Evolutionary conservation across 1,284 basidiomycete species (phyloP).

Genomic region (Ceratobasidium sp.): DNA sequence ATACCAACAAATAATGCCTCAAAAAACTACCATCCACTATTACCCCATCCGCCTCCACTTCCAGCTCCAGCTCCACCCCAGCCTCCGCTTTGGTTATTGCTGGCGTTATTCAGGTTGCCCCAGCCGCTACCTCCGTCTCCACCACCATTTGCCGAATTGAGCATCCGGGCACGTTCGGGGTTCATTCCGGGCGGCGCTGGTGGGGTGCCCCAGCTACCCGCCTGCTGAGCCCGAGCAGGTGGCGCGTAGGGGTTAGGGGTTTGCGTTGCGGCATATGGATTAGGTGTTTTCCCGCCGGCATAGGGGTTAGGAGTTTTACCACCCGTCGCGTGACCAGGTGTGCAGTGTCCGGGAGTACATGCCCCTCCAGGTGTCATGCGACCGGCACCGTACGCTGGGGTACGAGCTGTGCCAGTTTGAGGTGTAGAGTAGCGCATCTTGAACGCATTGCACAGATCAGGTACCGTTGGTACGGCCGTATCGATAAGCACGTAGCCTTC

Average conservation of each 20-base stretch:
- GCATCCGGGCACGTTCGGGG: constrained; percentile 57
- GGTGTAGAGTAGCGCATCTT: constrained; percentile 58
- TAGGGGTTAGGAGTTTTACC: constrained; percentile 79
- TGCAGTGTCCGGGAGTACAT: constrained; percentile 63
- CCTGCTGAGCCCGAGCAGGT: constrained; percentile 46
- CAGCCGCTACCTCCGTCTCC: constrained; percentile 20
- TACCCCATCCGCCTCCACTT: constrained; percentile 58
- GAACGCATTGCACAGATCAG: constrained; percentile 93
- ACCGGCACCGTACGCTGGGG: constrained; percentile 79
- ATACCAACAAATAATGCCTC: constrained; percentile 8
- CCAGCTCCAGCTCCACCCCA: constrained; percentile 57
- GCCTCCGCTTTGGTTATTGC: constrained; percentile 16
- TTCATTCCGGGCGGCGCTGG: constrained; percentile 55
- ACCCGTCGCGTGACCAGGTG: constrained; percentile 65
- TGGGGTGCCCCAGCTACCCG: constrained; percentile 50
- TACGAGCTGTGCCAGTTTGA: constrained; percentile 57
- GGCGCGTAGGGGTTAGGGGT: constrained; percentile 47
- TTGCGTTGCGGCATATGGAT: constrained; percentile 44
- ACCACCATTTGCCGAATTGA: constrained; percentile 46
- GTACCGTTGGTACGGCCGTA: constrained; percentile 85
- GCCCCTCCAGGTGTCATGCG: constrained; percentile 70
- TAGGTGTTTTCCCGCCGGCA: constrained; percentile 49
- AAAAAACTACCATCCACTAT: constrained; percentile 48
- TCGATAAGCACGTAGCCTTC: constrained; percentile 90
- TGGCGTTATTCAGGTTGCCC: constrained; percentile 8